Base-by-base conservation (phyloP, 169 alveolate species). In the Theileria parva region DNA sequence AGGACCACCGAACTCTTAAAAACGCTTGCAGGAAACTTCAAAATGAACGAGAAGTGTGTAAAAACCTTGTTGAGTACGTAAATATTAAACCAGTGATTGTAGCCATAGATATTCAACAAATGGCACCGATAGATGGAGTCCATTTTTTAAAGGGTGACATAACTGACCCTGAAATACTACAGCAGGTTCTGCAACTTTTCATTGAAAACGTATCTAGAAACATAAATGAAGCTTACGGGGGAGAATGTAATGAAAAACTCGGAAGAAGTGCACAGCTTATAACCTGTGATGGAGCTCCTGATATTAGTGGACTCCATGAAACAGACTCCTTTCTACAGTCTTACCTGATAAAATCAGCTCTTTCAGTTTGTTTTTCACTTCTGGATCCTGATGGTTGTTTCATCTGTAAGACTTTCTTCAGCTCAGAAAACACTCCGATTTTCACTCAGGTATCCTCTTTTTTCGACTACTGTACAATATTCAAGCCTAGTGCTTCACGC, bases 211-310 rank as follows among this genome's bases (percentile, higher is more conserved):
- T 92, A 69, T 1, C 70, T 87, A 67, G 74, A 57, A 60, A 80
- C 64, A 55, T 79, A 23, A 72, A 25, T 19, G 77, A 30, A n/a
- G 77, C 19, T 27, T 19, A n/a, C 30, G 68, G 37, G 50, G 37
- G 32, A 53, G 28, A 69, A 23, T 12, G 50, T 74, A 25, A 76
- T 73, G 76, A 89, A 65, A 73, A 88, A 59, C 72, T 53, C 73
- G 60, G 87, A 90, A 68, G 66, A 25, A 57, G 15, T 8, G 98
- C 99, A 0, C 97, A 98, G 66, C 84, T 97, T 37, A 97, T 98
- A 32, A 94, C 97, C 19, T 95, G 98, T 79, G 99, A 98, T 92
- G 99, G 99, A 1, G 99, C 99, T 7, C 99, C 99, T 4, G 99
- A 98, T 81, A 98, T 98, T 3, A 95, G 99, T 28, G 99, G 99